Conservation (phyloP, 73 alveolate species). For the Symbiodinium natans region DNA sequence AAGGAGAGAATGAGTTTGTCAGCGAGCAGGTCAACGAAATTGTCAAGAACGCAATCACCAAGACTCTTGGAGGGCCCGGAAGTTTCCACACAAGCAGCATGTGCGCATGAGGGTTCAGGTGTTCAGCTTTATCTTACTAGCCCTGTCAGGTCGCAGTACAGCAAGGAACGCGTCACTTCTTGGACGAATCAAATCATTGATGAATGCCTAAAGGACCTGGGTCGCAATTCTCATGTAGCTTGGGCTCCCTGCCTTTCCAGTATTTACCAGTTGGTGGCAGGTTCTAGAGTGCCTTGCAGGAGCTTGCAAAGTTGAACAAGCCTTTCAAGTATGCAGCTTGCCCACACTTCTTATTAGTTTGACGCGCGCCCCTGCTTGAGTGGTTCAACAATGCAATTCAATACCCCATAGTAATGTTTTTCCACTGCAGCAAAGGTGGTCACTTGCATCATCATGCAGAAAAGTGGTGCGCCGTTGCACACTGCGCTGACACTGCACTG, state of each 20-base stretch:
- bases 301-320: slow-evolving; percentile 96
- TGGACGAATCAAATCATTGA: slow-evolving; percentile 96
- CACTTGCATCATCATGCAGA: slow-evolving; percentile 96
- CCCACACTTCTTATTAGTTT: background rate
- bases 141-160: slow-evolving; percentile 10
- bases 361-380: too few relatives aligned
- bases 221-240: too few relatives aligned
- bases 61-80: slow-evolving; percentile 95
- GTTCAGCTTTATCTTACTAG: background rate
- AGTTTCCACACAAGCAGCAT: background rate
- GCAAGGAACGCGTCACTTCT: slow-evolving; percentile 95
- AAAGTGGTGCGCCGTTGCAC: slow-evolving; percentile 96
- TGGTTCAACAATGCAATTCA: too few relatives aligned
- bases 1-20: slow-evolving; percentile 96
- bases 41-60: slow-evolving; percentile 95
- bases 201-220: slow-evolving; percentile 95
- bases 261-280: too few relatives aligned
- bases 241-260: too few relatives aligned
- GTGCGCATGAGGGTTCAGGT: too few relatives aligned
- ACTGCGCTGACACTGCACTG: slow-evolving; percentile 95
- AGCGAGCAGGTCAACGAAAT: slow-evolving; percentile 95
- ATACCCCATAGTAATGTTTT: too few relatives aligned
- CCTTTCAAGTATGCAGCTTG: slow-evolving; percentile 93
- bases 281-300: slow-evolving; percentile 30
- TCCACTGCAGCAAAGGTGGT: slow-evolving; percentile 95